Percentiles rank a stretch among this genome's conserved stretches.
Evolutionary conservation across 192 early-diverging fungal genomes (phyloP).

Genomic region (Backusella circina): DNA sequence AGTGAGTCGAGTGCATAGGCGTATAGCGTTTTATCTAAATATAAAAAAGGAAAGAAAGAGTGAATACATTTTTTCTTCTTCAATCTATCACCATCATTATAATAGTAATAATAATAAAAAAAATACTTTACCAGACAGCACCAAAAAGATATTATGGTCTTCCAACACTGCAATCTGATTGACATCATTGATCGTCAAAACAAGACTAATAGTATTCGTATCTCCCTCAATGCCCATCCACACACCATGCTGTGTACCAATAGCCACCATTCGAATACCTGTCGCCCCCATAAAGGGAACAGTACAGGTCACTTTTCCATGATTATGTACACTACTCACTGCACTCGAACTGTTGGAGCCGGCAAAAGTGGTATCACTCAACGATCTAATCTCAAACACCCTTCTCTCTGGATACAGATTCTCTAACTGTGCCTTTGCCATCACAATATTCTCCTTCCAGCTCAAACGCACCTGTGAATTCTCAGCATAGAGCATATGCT

Average conservation of each 20-base stretch:
- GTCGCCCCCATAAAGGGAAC: constrained; percentile 35
- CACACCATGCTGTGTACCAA: constrained; percentile 84
- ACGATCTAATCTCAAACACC: constrained; percentile 48
- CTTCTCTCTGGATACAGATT: constrained; percentile 24
- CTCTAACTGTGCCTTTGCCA: constrained; percentile 42
- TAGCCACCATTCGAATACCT: constrained; percentile 61
- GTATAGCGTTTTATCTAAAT: constrained; percentile 70
- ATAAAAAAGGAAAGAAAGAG: constrained; percentile 50
- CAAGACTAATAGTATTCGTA: constrained; percentile 23
- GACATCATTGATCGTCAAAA: constrained; percentile 49
- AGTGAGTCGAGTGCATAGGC: constrained; percentile 78
- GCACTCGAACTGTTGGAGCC: constrained; percentile 15
- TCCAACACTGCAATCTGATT: constrained; percentile 83
- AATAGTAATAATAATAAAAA: constrained; percentile 34
- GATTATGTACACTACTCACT: constrained; percentile 32
- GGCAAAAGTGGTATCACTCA: constrained; percentile 40
- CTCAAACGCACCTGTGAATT: constrained; percentile 64
- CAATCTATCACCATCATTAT: not conserved
- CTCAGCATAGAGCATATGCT: constrained; percentile 65
- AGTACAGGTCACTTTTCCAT: constrained; percentile 53
- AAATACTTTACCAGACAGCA: constrained; percentile 70
- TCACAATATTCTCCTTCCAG: constrained; percentile 80
- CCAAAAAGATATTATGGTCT: constrained; percentile 71
- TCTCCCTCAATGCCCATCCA: constrained; percentile 72
- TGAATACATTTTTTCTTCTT: constrained; percentile 25